A percentile compares a stretch with the other conserved stretches of the same genome.
These are phyloP conservation scores for Vitis hybrid DNA, from an alignment of 177 flowering plant species.

Conservation along the genomic window DNA sequence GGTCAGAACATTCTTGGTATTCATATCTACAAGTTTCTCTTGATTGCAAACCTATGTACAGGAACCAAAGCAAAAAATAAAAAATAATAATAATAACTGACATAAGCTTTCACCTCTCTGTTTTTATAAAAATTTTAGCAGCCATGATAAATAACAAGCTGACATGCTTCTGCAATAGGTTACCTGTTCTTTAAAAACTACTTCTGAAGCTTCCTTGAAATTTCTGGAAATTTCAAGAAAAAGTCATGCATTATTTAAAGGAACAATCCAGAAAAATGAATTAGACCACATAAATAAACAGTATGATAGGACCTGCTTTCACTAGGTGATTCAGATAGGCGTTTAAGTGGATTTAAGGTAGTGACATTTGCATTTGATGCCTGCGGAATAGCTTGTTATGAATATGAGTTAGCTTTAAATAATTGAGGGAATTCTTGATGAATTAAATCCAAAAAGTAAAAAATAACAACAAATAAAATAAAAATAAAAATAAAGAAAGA, in stretches of 20 bases:
- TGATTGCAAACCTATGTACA: constrained; percentile 25
- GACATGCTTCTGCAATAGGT: constrained; percentile 7
- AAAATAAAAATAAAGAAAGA: not conserved
- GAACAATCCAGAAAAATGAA: not conserved
- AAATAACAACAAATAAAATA: not conserved
- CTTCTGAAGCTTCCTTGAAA: constrained; percentile 19
- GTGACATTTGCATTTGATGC: constrained; percentile 30
- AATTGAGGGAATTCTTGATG: not conserved
- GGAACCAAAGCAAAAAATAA: constrained; percentile 4
- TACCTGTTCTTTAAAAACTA: constrained; percentile 35
- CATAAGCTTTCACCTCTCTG: constrained; percentile 4
- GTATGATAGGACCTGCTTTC: constrained; percentile 47
- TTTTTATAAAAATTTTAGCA: not conserved
- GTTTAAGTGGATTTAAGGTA: constrained; percentile 45
- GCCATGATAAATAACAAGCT: not conserved
- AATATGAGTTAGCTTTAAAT: not conserved
- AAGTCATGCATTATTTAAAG: not conserved
- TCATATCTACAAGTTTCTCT: constrained; percentile 23
- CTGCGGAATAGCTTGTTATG: constrained; percentile 32
- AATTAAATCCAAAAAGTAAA: too few relatives aligned
- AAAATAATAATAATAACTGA: not conserved
- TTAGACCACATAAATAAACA: not conserved
- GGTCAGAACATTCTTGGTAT: constrained; percentile 10
- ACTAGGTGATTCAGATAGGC: constrained; percentile 38
- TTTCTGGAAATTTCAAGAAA: constrained; percentile 37